Evolutionary conservation across 495 filamentous ascomycete genomes (phyloP), one percentile per base, ranked within the genome.

Genomic region (Glutinoglossum americanum): DNA sequence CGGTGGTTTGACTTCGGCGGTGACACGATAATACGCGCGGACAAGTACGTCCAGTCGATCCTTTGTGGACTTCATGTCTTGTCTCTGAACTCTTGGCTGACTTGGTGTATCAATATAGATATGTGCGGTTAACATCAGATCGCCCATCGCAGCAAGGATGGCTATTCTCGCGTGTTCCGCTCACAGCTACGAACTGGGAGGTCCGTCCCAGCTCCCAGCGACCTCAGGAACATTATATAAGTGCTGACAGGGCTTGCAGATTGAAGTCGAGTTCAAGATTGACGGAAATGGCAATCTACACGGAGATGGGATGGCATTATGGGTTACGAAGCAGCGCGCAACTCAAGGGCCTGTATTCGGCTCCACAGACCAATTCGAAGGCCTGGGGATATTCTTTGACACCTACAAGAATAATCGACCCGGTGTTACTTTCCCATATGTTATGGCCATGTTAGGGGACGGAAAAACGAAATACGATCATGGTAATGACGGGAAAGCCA

Each of bases 331-430:
- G 68, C 81, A 95, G 69, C 84, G 93, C 58, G 90, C 80, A 23
- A 76, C 78, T 55, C 69, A 71, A 33, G 93, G 93, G 25, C 79
- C 82, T 17, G 93, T 99, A 23, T 99, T 99, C 66, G 93, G 93
- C 17, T 80, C 76, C 35, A 76, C 75, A 17, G 93, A 99, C 70
- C 78, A 78, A 51, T 99, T 97, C 63, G 92, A 97, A 64, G 93
- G 93, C 13, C 77, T 99, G 15, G 93, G 92, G 44, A 76, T 99
- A 65, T 96, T 99, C 76, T 81, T 99, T 72, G 93, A 99, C 67
- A 99, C 93, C 51, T 99, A 99, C 74, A 99, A 99, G 80, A 99
- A 99, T 73, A 94, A 94, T 73, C 81, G 93, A 19, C 93, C 93
- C 9, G 93, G 93, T 10, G 82, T 84, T 19, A 82, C 93, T 25